Conservation (phyloP, 768 basidiomycete species). For the Filobasidium wieringae region DNA sequence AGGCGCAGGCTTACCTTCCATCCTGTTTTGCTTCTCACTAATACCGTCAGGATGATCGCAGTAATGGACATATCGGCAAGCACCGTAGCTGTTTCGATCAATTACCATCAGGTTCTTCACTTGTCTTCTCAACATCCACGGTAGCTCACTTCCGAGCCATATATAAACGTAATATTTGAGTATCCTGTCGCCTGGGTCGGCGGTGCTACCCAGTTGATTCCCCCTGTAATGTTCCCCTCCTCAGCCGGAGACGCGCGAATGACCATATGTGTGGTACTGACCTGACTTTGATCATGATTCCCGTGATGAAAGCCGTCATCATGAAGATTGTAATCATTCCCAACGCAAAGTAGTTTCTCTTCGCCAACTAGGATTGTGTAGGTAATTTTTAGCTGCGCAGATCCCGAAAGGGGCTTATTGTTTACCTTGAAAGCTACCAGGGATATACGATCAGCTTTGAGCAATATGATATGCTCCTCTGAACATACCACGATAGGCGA, state of each 20-base stretch:
- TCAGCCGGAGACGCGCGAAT: too few relatives aligned
- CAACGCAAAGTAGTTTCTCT: background rate
- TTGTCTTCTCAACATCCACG: too few relatives aligned
- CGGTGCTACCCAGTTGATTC: background rate
- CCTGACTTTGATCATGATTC: background rate
- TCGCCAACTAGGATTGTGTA: too few relatives aligned
- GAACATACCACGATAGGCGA: slow-evolving; percentile 5
- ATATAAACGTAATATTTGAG: background rate
- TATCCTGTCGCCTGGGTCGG: background rate
- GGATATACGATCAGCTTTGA: too few relatives aligned
- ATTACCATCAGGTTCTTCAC: background rate
- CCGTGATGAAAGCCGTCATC: background rate
- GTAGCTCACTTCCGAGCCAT: background rate
- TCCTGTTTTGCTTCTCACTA: background rate
- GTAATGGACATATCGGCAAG: slow-evolving; percentile 5
- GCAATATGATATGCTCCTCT: too few relatives aligned
- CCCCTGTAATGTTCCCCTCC: background rate
- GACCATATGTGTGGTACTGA: too few relatives aligned
- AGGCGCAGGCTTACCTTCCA: slow-evolving; percentile 1
- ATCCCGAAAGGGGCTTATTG: too few relatives aligned
- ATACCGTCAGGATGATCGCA: background rate
- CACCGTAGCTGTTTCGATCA: background rate
- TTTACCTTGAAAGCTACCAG: too few relatives aligned
- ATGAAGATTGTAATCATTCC: background rate
- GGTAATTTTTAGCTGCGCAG: too few relatives aligned